These are phyloP conservation scores for Taxillus chinensis DNA, from an alignment of 164 flowering plant genomes.

Conservation along the genomic window DNA sequence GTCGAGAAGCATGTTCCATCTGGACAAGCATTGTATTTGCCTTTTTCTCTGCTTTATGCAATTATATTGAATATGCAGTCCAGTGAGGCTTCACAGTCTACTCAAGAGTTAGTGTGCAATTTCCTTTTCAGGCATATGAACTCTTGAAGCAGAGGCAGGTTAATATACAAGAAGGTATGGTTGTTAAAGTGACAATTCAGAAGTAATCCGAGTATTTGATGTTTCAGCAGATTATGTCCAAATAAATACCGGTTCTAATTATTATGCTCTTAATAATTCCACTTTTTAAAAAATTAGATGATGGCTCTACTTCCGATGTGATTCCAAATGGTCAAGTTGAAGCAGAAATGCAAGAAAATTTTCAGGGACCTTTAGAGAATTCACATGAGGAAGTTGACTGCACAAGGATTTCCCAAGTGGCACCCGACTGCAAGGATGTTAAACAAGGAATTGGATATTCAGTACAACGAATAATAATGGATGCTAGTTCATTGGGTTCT, in stretches of 20 bases:
- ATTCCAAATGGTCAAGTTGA: constrained; percentile 19
- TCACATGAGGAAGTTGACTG: constrained; percentile 10
- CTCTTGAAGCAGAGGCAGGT: constrained; percentile 51
- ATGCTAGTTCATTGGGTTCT: constrained; percentile 18
- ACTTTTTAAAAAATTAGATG: constrained; percentile 11
- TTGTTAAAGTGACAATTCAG: neutral
- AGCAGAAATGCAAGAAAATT: constrained; percentile 15
- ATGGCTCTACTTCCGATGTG: constrained; percentile 7
- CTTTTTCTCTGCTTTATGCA: neutral
- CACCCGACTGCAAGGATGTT: constrained; percentile 13
- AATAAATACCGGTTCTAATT: too few relatives aligned
- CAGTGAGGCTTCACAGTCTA: neutral
- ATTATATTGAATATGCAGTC: neutral
- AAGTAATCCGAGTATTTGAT: too few relatives aligned
- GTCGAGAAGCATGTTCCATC: constrained; percentile 68
- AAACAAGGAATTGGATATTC: constrained; percentile 12
- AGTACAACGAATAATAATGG: constrained; percentile 12
- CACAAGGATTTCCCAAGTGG: constrained; percentile 5
- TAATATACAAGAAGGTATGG: constrained; percentile 36
- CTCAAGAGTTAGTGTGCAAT: neutral
- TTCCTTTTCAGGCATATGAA: constrained; percentile 59
- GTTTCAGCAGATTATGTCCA: too few relatives aligned
- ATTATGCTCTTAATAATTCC: too few relatives aligned
- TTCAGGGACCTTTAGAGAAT: constrained; percentile 17
- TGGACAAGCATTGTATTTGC: constrained; percentile 61